These are phyloP conservation scores for Lepiota venenata DNA, from an alignment of 768 basidiomycete species.

Conservation along the genomic window DNA sequence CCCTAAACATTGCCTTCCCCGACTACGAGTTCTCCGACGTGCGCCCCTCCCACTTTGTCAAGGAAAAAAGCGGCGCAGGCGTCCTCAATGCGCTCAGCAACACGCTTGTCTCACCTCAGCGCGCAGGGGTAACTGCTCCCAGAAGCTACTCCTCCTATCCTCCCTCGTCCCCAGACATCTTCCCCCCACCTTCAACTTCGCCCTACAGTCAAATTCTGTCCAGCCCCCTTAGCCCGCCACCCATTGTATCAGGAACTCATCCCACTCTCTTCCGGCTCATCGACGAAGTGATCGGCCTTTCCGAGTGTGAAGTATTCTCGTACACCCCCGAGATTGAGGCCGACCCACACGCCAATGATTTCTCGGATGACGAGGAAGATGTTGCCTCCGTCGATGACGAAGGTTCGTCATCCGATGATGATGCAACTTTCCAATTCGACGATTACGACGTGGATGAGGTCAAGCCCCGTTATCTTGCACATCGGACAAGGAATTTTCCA, in stretches of 20 bases:
- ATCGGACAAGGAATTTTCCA: slow-evolving; percentile 34
- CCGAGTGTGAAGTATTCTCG: slow-evolving; percentile 94
- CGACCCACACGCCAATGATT: slow-evolving; percentile 89
- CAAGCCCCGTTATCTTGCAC: slow-evolving; percentile 34
- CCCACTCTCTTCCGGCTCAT: slow-evolving; percentile 85
- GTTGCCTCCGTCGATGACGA: slow-evolving; percentile 63
- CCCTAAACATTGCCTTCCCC: slow-evolving; percentile 95
- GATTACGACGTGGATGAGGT: slow-evolving; percentile 72
- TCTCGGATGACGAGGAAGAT: slow-evolving; percentile 78
- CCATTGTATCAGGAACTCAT: slow-evolving; percentile 80
- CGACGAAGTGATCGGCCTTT: slow-evolving; percentile 84
- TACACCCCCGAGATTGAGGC: slow-evolving; percentile 91
- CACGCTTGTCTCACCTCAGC: slow-evolving; percentile 72
- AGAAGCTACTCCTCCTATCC: slow-evolving; percentile 88
- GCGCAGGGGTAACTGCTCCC: slow-evolving; percentile 62
- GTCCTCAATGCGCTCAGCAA: slow-evolving; percentile 85
- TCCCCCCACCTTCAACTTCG: slow-evolving; percentile 73
- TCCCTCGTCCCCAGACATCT: slow-evolving; percentile 65
- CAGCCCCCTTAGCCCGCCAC: slow-evolving; percentile 69
- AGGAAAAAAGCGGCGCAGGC: slow-evolving; percentile 73
- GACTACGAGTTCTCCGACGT: slow-evolving; percentile 97
- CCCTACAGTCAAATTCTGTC: slow-evolving; percentile 54
- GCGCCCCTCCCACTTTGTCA: slow-evolving; percentile 84
- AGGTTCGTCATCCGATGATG: slow-evolving; percentile 68
- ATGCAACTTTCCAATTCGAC: slow-evolving; percentile 75